Conservation (phyloP, 2,329 filamentous ascomycete species). For the Penicillium sp. region DNA sequence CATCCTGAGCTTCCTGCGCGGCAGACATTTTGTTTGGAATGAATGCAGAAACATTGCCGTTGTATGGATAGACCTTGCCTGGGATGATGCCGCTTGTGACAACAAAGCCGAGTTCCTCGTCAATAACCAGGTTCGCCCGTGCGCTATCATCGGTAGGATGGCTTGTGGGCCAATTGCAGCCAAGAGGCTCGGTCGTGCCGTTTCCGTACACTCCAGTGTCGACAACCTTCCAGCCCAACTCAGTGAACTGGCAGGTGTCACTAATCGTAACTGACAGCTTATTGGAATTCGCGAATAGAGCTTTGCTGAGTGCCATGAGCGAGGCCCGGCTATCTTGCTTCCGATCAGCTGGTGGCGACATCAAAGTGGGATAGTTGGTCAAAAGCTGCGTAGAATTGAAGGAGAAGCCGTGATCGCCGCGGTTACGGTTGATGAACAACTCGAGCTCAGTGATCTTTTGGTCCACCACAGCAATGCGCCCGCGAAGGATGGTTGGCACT, state of each 20-base stretch:
- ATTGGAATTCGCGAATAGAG: slow-evolving; percentile 9
- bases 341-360: slow-evolving; percentile 11
- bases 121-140: slow-evolving; percentile 12
- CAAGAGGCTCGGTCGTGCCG: slow-evolving; percentile 4
- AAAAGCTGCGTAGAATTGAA: slow-evolving; percentile 13
- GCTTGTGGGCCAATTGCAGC: slow-evolving; percentile 10
- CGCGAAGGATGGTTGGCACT: neutral
- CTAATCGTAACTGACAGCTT: neutral
- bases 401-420: slow-evolving; percentile 20
- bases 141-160: slow-evolving; percentile 15
- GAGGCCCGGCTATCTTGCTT: slow-evolving; percentile 7
- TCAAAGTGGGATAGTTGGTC: slow-evolving; percentile 10
- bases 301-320: slow-evolving; percentile 6
- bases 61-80: slow-evolving; percentile 16
- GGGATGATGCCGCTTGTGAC: slow-evolving; percentile 15
- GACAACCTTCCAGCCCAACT: slow-evolving; percentile 14
- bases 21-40: slow-evolving; percentile 15
- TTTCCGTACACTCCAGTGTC: slow-evolving; percentile 16
- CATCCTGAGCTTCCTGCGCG: slow-evolving; percentile 15
- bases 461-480: slow-evolving; percentile 11
- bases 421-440: slow-evolving; percentile 17
- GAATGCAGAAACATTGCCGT: slow-evolving; percentile 17
- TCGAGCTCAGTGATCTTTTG: slow-evolving; percentile 17
- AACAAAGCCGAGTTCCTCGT: slow-evolving; percentile 17
- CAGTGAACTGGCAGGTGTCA: slow-evolving; percentile 16